Conservation (phyloP, 306 rosid species). For the Neltuma alba region DNA sequence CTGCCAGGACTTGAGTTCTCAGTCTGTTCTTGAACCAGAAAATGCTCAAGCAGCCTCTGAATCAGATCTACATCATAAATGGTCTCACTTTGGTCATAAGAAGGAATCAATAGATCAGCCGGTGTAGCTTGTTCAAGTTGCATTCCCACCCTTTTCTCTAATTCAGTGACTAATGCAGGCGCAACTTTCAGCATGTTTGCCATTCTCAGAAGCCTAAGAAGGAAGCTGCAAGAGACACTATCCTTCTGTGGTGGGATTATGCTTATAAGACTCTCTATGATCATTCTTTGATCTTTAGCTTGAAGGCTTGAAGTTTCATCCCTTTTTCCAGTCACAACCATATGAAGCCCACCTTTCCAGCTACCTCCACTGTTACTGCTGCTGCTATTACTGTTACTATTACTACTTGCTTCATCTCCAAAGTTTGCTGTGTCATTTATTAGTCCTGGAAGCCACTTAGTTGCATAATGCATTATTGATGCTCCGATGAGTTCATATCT, state of each 20-base stretch:
- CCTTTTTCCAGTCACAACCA: slow-evolving; percentile 69
- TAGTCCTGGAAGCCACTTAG: slow-evolving; percentile 87
- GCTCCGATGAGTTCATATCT: slow-evolving; percentile 84
- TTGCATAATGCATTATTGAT: slow-evolving; percentile 76
- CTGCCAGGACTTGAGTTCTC: slow-evolving; percentile 78
- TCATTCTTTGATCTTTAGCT: slow-evolving; percentile 87
- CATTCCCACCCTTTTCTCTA: slow-evolving; percentile 98
- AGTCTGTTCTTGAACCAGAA: slow-evolving; percentile 89
- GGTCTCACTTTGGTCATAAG: slow-evolving; percentile 68
- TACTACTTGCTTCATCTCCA: slow-evolving; percentile 67
- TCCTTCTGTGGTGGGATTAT: slow-evolving; percentile 96
- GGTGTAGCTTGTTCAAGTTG: slow-evolving; percentile 92
- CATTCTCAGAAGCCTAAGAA: slow-evolving; percentile 85
- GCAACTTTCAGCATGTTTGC: slow-evolving; percentile 90
- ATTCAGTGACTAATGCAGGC: slow-evolving; percentile 87
- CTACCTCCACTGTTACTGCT: slow-evolving; percentile 49
- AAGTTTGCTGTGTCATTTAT: slow-evolving; percentile 40
- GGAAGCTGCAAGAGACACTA: slow-evolving; percentile 92
- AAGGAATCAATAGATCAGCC: slow-evolving; percentile 82
- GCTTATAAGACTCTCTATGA: slow-evolving; percentile 90
- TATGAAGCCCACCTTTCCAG: slow-evolving; percentile 85
- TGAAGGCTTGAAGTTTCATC: slow-evolving; percentile 62
- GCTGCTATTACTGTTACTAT: slow-evolving; percentile 38
- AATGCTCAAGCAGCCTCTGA: slow-evolving; percentile 93
- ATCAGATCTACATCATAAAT: slow-evolving; percentile 92